Conservation (phyloP, 2,329 filamentous ascomycete genomes). For the Rutstroemia sp. region DNA sequence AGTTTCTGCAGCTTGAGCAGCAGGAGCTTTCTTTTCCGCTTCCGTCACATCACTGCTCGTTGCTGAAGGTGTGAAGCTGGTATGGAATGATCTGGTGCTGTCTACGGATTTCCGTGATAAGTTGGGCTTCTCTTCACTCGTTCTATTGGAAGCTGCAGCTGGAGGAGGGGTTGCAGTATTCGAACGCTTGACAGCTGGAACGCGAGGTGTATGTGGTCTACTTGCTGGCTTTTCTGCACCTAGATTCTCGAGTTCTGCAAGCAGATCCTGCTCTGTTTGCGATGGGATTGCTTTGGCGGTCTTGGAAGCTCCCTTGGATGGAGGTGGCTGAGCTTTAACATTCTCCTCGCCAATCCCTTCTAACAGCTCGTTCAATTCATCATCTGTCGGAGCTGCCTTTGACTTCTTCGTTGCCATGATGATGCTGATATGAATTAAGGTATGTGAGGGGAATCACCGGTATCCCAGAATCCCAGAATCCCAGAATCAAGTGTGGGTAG, state of each 20-base stretch:
- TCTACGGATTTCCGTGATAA: conserved; percentile 66
- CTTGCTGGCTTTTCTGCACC: conserved; percentile 61
- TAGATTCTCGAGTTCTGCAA: conserved; percentile 75
- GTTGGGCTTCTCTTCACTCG: conserved; percentile 52
- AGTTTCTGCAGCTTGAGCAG: conserved; percentile 35
- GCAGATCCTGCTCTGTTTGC: conserved; percentile 57
- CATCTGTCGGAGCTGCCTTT: conserved; percentile 48
- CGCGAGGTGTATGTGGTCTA: conserved; percentile 76
- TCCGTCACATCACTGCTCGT: conserved; percentile 54
- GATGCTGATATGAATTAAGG: conserved; percentile 5
- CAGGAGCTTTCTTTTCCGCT: conserved; percentile 43
- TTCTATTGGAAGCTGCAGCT: conserved; percentile 44
- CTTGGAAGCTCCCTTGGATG: conserved; percentile 31
- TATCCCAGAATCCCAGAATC: too few species aligned
- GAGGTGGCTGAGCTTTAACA: conserved; percentile 36
- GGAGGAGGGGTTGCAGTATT: conserved; percentile 40
- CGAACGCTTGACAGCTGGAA: conserved; percentile 46
- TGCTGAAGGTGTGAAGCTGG: conserved; percentile 63
- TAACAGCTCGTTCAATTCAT: conserved; percentile 60
- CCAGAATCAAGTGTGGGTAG: too few species aligned
- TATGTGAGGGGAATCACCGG: too few species aligned
- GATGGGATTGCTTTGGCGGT: conserved; percentile 32
- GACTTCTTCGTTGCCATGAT: conserved; percentile 55
- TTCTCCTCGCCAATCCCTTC: conserved; percentile 50
- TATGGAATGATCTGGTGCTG: conserved; percentile 63